Evolutionary conservation across 768 basidiomycete species (phyloP).

Genomic region (Kwoniella pini): DNA sequence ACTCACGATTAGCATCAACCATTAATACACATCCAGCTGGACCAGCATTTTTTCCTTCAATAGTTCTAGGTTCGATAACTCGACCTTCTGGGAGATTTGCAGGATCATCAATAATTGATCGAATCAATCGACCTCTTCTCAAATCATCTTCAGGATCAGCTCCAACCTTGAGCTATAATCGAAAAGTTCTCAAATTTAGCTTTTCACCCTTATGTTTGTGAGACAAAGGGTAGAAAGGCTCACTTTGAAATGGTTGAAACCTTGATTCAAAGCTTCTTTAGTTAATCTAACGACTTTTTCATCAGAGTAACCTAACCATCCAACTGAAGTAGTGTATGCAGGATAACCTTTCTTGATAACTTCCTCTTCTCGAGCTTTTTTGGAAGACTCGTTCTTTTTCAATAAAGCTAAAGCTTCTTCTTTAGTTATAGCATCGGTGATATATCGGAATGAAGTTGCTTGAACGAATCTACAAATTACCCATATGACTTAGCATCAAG

Average conservation of each 20-base stretch:
- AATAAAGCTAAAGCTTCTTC: conserved; percentile 86
- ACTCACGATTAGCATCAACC: conserved; percentile 89
- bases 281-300: conserved; percentile 87
- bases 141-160: conserved; percentile 77
- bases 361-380: conserved; percentile 73
- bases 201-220: not conserved
- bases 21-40: conserved; percentile 91
- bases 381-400: conserved; percentile 71
- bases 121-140: conserved; percentile 81
- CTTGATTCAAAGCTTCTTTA: conserved; percentile 75
- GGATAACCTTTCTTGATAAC: conserved; percentile 78
- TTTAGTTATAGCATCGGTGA: conserved; percentile 86
- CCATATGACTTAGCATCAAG: too few species aligned
- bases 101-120: conserved; percentile 93
- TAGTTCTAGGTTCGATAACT: conserved; percentile 64
- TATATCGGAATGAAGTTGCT: conserved; percentile 80
- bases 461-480: conserved; percentile 63
- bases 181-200: not conserved
- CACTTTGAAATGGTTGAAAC: conserved; percentile 95
- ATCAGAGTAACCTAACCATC: conserved; percentile 92
- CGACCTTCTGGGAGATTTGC: conserved; percentile 68
- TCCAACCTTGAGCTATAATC: conserved; percentile 82
- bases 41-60: conserved; percentile 88
- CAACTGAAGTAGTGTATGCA: conserved; percentile 89
- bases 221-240: not conserved